These are phyloP conservation scores for Rhodotorula toruloides DNA, from an alignment of 768 basidiomycete genomes.

Conservation along the genomic window DNA sequence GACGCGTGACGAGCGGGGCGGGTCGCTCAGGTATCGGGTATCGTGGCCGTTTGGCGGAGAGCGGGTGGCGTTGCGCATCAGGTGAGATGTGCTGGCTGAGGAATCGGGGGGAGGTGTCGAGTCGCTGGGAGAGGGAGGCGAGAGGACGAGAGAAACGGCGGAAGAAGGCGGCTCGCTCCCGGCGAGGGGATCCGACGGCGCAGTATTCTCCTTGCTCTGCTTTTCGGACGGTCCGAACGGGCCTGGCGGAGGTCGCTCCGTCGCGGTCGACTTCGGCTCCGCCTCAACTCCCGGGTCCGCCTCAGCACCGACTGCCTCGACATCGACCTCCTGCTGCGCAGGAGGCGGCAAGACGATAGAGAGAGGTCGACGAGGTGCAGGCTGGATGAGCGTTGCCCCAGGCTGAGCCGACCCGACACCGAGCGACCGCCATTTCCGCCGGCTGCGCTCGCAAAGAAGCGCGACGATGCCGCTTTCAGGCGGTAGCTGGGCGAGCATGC, in stretches of 20 bases:
- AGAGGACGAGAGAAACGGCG: conserved; percentile 26
- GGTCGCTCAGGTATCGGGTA: neutral
- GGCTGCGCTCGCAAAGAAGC: conserved; percentile 25
- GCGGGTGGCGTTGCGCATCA: too few relatives aligned
- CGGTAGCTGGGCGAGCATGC: neutral
- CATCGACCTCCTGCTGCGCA: neutral
- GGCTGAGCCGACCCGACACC: conserved; percentile 21
- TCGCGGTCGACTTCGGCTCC: conserved; percentile 4
- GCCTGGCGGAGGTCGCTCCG: neutral
- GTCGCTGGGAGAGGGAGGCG: conserved; percentile 25
- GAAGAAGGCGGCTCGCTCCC: too few relatives aligned
- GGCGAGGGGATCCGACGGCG: neutral
- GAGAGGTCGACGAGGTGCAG: too few relatives aligned
- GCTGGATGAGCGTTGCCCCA: neutral
- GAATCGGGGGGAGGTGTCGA: too few relatives aligned
- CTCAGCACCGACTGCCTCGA: neutral
- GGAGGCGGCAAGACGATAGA: too few relatives aligned
- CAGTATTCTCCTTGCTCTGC: neutral
- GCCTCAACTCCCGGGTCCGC: conserved; percentile 9
- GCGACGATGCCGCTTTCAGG: conserved; percentile 16
- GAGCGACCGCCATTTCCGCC: conserved; percentile 35
- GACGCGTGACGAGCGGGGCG: neutral
- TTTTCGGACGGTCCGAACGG: neutral
- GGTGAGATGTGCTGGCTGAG: too few relatives aligned
- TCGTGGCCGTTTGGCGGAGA: too few relatives aligned